Base-by-base conservation (phyloP, 1,284 basidiomycete species). In the Irpex sp. region DNA sequence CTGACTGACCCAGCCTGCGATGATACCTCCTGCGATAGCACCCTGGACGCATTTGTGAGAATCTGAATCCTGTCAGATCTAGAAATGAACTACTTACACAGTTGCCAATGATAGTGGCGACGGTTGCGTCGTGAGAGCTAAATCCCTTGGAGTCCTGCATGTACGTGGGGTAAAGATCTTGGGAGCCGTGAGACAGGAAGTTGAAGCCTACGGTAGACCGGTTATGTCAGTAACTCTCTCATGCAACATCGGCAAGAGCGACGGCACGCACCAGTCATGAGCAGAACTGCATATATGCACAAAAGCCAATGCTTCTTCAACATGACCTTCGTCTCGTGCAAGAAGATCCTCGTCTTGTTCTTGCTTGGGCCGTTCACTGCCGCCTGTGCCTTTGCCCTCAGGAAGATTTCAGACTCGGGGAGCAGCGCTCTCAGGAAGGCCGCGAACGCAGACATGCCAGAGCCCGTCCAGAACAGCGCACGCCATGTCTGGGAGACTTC, bases 101-200 rank as follows among this genome's bases (percentile, higher is more conserved):
- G 75, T 94, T 95, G 31, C 91, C 90, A 68, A 98, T 94, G 71
- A 98, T 98, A 9, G 95, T 97, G 0, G 93, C 93, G 49, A 93
- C 82, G 1, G 92, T 92, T 0, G 96, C 83, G 55, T 86, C 74
- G 68, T 89, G 81, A 0, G 79, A 51, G 26, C 73, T 76, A 71
- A 91, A 86, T 37, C 79, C 78, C 71, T 92, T 92, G 13, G 84
- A 82, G 1, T 73, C 74, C 66, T 85, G 75, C 58, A 96, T 79
- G 74, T 93, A 95, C 3, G 89, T 93, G 21, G 94, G 93, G 79
- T 91, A 93, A 37, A 93, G 70, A 75, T 93, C 91, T 80, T 81
- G 66, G 36, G 91, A 93, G 13, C 92, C 93, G 76, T 96, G 94
- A 3, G 91, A 92, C 66, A 96, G 81, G 82, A 98, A 98, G 81